Percentiles rank a stretch among this genome's conserved stretches.
phyloP scores from a whole-genome alignment of 805 yeast genomes.

The Metschnikowia lachancei region DNA sequence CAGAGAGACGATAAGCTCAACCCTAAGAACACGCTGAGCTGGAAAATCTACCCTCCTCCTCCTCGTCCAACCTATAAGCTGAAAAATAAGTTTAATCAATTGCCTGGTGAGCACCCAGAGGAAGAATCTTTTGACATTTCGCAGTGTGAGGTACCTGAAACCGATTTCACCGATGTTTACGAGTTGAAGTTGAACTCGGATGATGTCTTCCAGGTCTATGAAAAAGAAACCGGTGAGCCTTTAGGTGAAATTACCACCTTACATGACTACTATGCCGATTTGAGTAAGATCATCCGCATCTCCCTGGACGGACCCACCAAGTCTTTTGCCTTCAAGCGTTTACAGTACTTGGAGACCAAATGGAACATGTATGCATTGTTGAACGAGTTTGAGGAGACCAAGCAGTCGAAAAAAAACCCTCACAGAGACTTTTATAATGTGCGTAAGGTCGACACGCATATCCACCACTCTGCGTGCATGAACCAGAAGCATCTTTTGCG shows the following conservation, averaged over 20 bases:
- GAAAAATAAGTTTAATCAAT: slow-evolving; percentile 51
- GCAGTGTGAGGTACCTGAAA: slow-evolving; percentile 54
- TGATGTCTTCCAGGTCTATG: slow-evolving; percentile 67
- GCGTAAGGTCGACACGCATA: slow-evolving; percentile 96
- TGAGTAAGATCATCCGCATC: slow-evolving; percentile 67
- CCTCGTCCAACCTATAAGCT: slow-evolving; percentile 82
- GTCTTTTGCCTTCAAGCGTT: slow-evolving; percentile 89
- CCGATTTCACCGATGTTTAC: slow-evolving; percentile 31
- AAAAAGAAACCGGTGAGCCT: slow-evolving; percentile 29
- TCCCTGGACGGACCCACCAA: slow-evolving; percentile 96
- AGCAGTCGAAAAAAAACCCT: slow-evolving; percentile 87
- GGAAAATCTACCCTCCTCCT: slow-evolving; percentile 90
- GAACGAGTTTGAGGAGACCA: slow-evolving; percentile 89
- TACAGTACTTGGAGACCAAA: slow-evolving; percentile 92
- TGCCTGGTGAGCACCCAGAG: slow-evolving; percentile 32
- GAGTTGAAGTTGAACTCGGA: slow-evolving; percentile 51
- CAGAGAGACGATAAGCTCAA: slow-evolving; percentile 69
- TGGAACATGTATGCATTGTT: slow-evolving; percentile 88
- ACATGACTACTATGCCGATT: slow-evolving; percentile 79
- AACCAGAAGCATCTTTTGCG: slow-evolving; percentile 94
- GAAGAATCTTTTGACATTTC: slow-evolving; percentile 61
- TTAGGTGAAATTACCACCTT: slow-evolving; percentile 73
- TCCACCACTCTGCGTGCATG: slow-evolving; percentile 99
- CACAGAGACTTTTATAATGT: slow-evolving; percentile 97
- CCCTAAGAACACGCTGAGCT: slow-evolving; percentile 72